Percentiles rank a stretch among this genome's conserved stretches.
phyloP scores from a whole-genome alignment of 106 monocot genomes.

The Dactylorhiza incarnata region DNA sequence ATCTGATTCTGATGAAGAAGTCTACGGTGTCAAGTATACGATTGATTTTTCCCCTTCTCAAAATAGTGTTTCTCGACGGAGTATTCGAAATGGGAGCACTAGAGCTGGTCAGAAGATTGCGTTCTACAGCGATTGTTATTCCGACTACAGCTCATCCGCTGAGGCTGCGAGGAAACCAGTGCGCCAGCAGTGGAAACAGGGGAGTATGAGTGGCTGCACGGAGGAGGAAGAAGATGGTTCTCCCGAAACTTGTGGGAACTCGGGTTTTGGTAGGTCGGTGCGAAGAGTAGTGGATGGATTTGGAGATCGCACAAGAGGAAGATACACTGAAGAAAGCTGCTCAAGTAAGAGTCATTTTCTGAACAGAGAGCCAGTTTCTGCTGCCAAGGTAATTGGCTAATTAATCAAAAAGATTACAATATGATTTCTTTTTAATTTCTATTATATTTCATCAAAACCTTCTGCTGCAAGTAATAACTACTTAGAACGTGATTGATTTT shows the following conservation, averaged over 20 bases:
- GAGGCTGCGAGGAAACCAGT: slow-evolving; percentile 25
- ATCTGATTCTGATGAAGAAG: slow-evolving; percentile 55
- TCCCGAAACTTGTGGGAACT: slow-evolving; percentile 52
- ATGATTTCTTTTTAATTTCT: neutral
- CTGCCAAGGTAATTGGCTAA: slow-evolving; percentile 5
- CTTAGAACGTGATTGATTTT: neutral
- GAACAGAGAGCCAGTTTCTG: slow-evolving; percentile 2
- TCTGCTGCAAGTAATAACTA: neutral
- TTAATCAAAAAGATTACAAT: neutral
- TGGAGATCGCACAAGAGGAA: slow-evolving; percentile 5
- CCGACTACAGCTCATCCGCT: slow-evolving; percentile 65
- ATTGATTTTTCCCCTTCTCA: slow-evolving; percentile 49
- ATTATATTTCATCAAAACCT: neutral
- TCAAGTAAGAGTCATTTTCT: neutral
- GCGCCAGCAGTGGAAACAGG: slow-evolving; percentile 22
- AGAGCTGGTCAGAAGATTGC: slow-evolving; percentile 12
- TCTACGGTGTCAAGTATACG: slow-evolving; percentile 45
- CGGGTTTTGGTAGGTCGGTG: slow-evolving; percentile 26
- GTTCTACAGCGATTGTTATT: slow-evolving; percentile 61
- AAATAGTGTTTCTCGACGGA: slow-evolving; percentile 15
- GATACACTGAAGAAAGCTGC: slow-evolving; percentile 10
- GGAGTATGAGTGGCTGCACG: slow-evolving; percentile 20
- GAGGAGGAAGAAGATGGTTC: slow-evolving; percentile 46
- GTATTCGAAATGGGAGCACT: slow-evolving; percentile 6
- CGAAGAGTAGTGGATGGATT: slow-evolving; percentile 8